A percentile compares a stretch with the other conserved stretches of the same genome.
phyloP scores from a whole-genome alignment of 1,284 basidiomycete genomes.

The Trichosporon sp. region DNA sequence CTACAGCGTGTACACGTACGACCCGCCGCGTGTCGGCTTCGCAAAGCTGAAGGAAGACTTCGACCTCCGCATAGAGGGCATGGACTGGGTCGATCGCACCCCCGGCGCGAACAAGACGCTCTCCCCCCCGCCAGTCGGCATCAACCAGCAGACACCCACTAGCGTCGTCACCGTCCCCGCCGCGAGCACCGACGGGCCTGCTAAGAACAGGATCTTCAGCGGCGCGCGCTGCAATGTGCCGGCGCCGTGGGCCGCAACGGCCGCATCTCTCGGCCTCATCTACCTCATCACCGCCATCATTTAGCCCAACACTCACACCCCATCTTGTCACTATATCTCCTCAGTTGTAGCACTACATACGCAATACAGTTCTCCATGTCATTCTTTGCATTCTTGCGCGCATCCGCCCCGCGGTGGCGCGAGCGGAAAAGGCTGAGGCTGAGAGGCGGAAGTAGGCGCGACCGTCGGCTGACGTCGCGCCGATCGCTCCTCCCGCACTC shows the following conservation, averaged over 20 bases:
- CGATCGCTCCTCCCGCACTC: too few species aligned
- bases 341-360: not conserved
- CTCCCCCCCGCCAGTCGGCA: not conserved
- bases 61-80: not conserved
- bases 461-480: too few species aligned
- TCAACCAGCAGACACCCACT: not conserved
- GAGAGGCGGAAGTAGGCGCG: too few species aligned
- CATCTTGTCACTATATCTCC: not conserved
- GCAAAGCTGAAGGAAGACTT: constrained; percentile 26
- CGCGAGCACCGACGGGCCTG: not conserved
- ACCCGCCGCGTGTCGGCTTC: constrained; percentile 52
- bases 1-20: constrained; percentile 52
- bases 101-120: not conserved
- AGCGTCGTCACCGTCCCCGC: not conserved
- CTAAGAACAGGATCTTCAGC: not conserved
- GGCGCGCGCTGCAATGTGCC: not conserved
- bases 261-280: too few species aligned
- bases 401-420: too few species aligned
- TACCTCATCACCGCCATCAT: not conserved
- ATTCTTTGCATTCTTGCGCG: not conserved
- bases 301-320: not conserved
- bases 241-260: too few species aligned
- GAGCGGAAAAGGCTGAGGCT: too few species aligned
- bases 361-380: not conserved
- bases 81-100: not conserved